Evolutionary conservation across 345 rosid genomes (phyloP), one percentile per base, ranked within the genome.

Genomic region (Citrus trifoliata): DNA sequence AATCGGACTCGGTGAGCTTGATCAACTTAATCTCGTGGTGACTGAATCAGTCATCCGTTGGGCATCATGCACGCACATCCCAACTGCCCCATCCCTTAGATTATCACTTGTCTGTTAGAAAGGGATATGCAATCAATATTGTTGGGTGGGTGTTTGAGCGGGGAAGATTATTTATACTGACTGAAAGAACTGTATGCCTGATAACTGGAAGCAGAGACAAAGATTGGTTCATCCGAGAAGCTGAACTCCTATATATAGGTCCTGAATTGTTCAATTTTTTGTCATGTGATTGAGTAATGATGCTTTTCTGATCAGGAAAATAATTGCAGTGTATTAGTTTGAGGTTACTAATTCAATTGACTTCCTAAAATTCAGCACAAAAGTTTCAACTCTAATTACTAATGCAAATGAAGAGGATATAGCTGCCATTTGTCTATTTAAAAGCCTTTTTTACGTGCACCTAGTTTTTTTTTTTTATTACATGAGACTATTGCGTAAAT

Each of bases 31-130:
- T 78, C 81, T 89, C 67, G 78, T 86, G 51, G 91, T 88, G 28
- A 86, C 92, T 0, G 95, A 87, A 67, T 91, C 96, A 5, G 88
- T 93, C 33, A 89, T 91, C 73, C 93, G 95, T 2, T 90, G 97
- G 98, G 97, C 90, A 38, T 93, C 98, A 55, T 91, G 96, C 85
- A 90, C 92, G 7, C 87, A 87, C 74, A 91, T 92, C 73, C 93
- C 95, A 5, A 91, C 93, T 0, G 84, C 87, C 16, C 88, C 92
- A 16, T 91, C 98, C 4, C 95, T 91, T 65, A 80, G 93, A 87
- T 82, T 85, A 71, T 93, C 98, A 2, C 91, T 93, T 4, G 95
- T 93, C 19, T 90, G 95, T 87, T 94, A 88, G 86, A 79, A 80
- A 68, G 60, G 63, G 38, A 76, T 40, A 10, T 60, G 35, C 8